Evolutionary conservation across 805 yeast genomes (phyloP), one percentile per base, ranked within the genome.

Genomic region (Barnettozyma californica): DNA sequence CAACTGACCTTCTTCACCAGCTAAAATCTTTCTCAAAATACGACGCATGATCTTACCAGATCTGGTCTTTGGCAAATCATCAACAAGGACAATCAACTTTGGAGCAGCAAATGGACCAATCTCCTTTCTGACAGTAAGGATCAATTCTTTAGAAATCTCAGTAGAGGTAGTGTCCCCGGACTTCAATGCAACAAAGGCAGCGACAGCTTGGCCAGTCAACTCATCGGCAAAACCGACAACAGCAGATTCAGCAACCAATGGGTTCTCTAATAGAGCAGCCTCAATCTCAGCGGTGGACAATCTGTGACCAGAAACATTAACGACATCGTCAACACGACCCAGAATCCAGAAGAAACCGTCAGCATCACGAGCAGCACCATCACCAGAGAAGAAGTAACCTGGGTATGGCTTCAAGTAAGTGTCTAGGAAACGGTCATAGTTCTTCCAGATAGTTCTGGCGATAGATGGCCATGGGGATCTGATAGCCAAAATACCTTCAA

Each of bases 71-170:
- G 94, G 94, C 66, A 85, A 78, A 65, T 85, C 94, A 59, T 77
- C 78, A 45, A 85, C 92, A 47, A 85, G 67, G 41, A 85, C 73
- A 53, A 86, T 83, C 42, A 80, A 67, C 69, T 85, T 85, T 55
- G 94, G 94, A 40, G 92, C 89, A 35, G 94, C 94, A 69, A 85
- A 85, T 48, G 94, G 92, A 29, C 94, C 94, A 62, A 85, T 85
- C 66, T 83, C 89, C 59, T 77, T 80, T 68, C 94, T 76, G 36
- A 85, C 92, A 26, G 84, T 83, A 58, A 84, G 62, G 41, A 84
- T 68, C 62, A 85, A 65, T 57, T 80, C 84, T 68, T 79, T 80
- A 67, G 83, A 80, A 58, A 81, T 66, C 33, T 60, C 67, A 25
- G 31, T 26, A 39, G 63, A 64, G n/a, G 58, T 47, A 31, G 53